These are phyloP conservation scores for Tolypocladium tropicale DNA, from an alignment of 2,329 filamentous ascomycete genomes.

Conservation along the genomic window DNA sequence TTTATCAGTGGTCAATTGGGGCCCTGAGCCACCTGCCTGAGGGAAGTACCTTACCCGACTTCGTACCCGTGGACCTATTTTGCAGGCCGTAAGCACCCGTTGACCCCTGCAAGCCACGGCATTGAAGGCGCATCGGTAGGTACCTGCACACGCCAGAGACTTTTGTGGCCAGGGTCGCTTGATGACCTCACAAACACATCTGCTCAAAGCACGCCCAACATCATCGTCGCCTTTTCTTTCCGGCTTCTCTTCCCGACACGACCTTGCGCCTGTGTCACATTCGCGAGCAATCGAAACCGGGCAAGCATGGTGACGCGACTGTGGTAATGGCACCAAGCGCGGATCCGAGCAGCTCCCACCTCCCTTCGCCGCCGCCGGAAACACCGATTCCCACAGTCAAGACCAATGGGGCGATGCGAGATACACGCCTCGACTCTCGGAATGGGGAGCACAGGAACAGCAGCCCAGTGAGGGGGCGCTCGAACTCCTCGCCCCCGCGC, in stretches of 20 bases:
- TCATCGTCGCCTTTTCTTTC: not conserved
- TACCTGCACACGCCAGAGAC: no score
- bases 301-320: not conserved
- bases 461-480: slow-evolving; percentile 1
- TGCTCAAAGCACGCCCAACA: not conserved
- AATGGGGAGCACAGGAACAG: not conserved
- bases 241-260: not conserved
- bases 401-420: not conserved
- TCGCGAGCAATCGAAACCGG: not conserved
- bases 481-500: not conserved
- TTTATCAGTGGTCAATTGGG: no score
- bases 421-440: not conserved
- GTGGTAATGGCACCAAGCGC: slow-evolving; percentile 13
- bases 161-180: not conserved
- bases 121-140: not conserved
- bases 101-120: not conserved
- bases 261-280: not conserved
- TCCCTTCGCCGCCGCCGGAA: slow-evolving; percentile 6
- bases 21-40: no score
- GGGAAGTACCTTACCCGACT: no score
- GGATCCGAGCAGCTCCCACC: slow-evolving; percentile 10
- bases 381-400: not conserved
- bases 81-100: no score
- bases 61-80: no score
- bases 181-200: not conserved